Evolutionary conservation across 305 asterid genomes (phyloP).

Genomic region (Solanum chacoense): DNA sequence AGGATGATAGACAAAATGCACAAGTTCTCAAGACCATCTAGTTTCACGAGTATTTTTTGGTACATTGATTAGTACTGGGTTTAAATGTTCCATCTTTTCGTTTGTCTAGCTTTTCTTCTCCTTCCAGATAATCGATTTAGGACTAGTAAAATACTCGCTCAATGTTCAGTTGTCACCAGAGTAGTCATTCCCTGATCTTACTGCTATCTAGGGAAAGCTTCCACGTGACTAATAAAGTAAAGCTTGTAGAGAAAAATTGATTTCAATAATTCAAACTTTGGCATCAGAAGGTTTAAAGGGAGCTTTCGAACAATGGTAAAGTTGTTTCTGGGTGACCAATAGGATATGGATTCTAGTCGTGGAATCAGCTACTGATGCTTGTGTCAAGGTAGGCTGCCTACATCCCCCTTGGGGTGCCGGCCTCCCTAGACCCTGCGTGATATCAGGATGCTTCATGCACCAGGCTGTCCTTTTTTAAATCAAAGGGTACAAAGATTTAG

Average conservation of each 20-base stretch:
- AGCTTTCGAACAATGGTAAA: not conserved
- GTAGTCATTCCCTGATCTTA: not conserved
- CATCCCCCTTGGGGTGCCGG: not conserved
- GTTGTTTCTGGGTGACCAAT: not conserved
- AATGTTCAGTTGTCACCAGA: not conserved
- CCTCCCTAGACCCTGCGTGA: not conserved
- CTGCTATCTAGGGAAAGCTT: not conserved
- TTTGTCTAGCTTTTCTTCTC: not conserved
- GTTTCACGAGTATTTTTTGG: not conserved
- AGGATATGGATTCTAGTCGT: not conserved
- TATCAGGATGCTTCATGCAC: not conserved
- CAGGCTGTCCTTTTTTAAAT: not conserved
- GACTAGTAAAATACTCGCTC: not conserved
- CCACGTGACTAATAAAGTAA: not conserved
- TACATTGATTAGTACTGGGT: not conserved
- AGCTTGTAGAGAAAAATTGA: not conserved
- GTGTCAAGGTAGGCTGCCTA: not conserved
- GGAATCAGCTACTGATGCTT: not conserved
- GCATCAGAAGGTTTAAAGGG: not conserved
- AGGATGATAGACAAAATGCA: not conserved
- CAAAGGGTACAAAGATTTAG: not conserved
- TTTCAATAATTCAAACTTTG: not conserved
- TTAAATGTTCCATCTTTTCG: not conserved
- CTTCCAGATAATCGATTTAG: not conserved
- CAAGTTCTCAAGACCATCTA: not conserved